Evolutionary conservation across 768 basidiomycete genomes (phyloP).

Genomic region (Boletus insuetus): DNA sequence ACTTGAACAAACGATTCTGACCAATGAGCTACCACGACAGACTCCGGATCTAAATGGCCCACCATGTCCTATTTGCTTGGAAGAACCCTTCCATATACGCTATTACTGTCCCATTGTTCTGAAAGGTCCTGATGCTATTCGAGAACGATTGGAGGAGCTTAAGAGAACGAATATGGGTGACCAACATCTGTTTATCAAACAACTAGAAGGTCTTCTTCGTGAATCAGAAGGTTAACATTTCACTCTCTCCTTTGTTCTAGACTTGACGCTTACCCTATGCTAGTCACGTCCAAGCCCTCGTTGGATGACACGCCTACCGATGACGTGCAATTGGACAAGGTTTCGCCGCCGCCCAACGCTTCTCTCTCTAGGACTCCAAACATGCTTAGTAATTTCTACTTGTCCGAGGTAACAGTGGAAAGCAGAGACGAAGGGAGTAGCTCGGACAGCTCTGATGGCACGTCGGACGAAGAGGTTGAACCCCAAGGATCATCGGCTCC

Average conservation of each 20-base stretch:
- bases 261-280: conserved; percentile 11
- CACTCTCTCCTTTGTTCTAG: not conserved
- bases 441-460: conserved; percentile 34
- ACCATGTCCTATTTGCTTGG: conserved; percentile 46
- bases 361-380: conserved; percentile 13
- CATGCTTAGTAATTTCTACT: conserved; percentile 31
- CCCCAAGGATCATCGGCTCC: conserved; percentile 5
- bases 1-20: not conserved
- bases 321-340: not conserved
- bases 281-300: not conserved
- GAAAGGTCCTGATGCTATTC: conserved; percentile 42
- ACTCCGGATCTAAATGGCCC: conserved; percentile 4
- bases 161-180: conserved; percentile 23
- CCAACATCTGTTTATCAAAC: conserved; percentile 35
- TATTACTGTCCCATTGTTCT: conserved; percentile 47
- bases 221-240: conserved; percentile 26
- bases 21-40: not conserved
- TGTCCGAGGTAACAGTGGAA: conserved; percentile 38
- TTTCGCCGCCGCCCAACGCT: not conserved
- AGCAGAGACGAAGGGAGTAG: conserved; percentile 40
- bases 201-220: conserved; percentile 38
- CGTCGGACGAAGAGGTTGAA: conserved; percentile 17
- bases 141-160: conserved; percentile 45
- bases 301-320: not conserved
- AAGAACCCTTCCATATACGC: conserved; percentile 45